Conservation (phyloP, 495 filamentous ascomycete species). For the Trichoderma reesei region DNA sequence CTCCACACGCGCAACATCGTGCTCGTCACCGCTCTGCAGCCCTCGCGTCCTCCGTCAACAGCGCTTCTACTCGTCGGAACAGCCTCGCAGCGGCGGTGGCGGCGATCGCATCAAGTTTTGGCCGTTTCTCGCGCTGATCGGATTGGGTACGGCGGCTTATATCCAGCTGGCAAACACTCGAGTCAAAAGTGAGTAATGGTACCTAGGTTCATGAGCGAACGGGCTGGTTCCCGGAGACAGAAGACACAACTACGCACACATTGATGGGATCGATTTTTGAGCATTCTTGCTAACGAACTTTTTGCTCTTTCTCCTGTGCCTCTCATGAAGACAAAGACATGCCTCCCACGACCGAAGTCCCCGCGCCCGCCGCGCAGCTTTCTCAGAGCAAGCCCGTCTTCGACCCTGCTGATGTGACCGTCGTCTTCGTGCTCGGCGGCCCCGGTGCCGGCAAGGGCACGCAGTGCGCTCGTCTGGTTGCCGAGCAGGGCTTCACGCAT, state of each 20-base stretch:
- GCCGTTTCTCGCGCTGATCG: conserved; percentile 40
- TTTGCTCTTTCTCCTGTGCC: not conserved
- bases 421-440: conserved; percentile 78
- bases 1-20: not conserved
- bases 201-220: not conserved
- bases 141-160: conserved; percentile 35
- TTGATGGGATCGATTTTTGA: too few species aligned
- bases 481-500: conserved; percentile 87
- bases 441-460: conserved; percentile 74
- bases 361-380: conserved; percentile 27
- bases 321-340: too few species aligned
- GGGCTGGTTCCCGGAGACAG: not conserved
- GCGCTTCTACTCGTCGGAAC: conserved; percentile 22
- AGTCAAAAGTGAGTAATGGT: conserved; percentile 20
- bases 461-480: conserved; percentile 81
- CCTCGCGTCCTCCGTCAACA: conserved; percentile 9
- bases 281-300: too few species aligned
- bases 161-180: conserved; percentile 31
- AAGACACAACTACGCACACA: too few species aligned
- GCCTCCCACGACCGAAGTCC: conserved; percentile 21
- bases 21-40: not conserved
- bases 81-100: conserved; percentile 11
- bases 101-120: conserved; percentile 32
- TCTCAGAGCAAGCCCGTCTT: conserved; percentile 59
- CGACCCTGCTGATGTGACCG: conserved; percentile 67